Conservation (phyloP, 495 filamentous ascomycete genomes). For the Talaromyces liani region DNA sequence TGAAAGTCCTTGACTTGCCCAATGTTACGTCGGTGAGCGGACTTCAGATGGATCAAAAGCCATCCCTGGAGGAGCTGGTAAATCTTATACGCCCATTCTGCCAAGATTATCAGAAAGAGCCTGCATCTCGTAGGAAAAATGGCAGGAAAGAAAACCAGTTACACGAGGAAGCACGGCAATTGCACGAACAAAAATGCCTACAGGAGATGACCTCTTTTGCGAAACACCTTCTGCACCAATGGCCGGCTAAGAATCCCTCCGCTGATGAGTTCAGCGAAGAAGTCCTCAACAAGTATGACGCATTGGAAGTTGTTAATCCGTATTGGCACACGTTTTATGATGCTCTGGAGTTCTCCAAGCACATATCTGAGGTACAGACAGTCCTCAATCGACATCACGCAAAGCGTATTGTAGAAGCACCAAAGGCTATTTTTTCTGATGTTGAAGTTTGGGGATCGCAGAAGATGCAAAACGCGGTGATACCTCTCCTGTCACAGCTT, state of each 20-base stretch:
- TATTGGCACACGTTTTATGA: slow-evolving; percentile 41
- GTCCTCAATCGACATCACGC: slow-evolving; percentile 11
- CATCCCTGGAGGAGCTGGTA: slow-evolving; percentile 13
- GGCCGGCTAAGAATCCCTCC: slow-evolving; percentile 13
- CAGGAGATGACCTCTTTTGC: slow-evolving; percentile 21
- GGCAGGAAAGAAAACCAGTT: too few relatives aligned
- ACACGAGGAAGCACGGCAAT: too few relatives aligned
- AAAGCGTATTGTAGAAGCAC: too few relatives aligned
- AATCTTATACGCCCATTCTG: slow-evolving; percentile 18
- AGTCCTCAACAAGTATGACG: slow-evolving; percentile 22
- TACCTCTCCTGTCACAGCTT: not conserved
- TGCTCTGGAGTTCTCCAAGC: slow-evolving; percentile 35
- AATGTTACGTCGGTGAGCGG: slow-evolving; percentile 17
- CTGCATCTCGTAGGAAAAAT: too few relatives aligned
- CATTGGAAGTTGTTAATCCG: slow-evolving; percentile 27
- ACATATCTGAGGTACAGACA: slow-evolving; percentile 23
- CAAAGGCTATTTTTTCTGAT: too few relatives aligned
- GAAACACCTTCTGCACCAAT: slow-evolving; percentile 24
- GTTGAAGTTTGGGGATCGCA: not conserved
- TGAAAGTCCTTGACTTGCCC: slow-evolving; percentile 26
- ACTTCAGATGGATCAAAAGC: slow-evolving; percentile 18
- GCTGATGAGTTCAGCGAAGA: slow-evolving; percentile 14
- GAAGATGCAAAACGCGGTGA: not conserved
- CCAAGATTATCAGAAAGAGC: not conserved
- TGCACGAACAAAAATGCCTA: slow-evolving; percentile 15